These are phyloP conservation scores for Aaosphaeria arxii DNA, from an alignment of 2,329 filamentous ascomycete species.

Conservation along the genomic window DNA sequence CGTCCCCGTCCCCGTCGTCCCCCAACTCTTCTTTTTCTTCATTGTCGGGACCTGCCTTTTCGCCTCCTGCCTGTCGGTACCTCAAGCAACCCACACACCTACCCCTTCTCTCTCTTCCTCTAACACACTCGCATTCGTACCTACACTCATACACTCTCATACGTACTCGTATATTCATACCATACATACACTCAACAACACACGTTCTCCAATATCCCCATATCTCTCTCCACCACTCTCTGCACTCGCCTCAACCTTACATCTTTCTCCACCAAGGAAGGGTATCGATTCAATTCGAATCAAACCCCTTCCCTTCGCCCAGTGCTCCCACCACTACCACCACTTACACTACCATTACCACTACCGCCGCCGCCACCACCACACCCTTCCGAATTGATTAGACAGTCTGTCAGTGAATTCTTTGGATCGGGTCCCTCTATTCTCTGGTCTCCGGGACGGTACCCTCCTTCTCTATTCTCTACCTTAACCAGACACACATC, in stretches of 20 bases:
- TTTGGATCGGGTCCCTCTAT: no score
- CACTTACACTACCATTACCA: no score
- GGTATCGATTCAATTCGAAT: no score
- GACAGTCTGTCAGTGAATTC: no score
- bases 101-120: background rate
- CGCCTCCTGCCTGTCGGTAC: conserved; percentile 7
- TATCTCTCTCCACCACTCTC: conserved; percentile 7
- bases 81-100: conserved; percentile 2
- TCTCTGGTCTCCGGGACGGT: no score
- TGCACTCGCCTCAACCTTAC: background rate
- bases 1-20: background rate
- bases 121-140: background rate
- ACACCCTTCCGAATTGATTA: no score
- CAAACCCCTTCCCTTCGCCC: no score
- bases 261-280: no score
- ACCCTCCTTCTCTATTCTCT: no score
- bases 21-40: conserved; percentile 1
- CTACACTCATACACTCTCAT: background rate
- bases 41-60: conserved; percentile 4
- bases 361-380: no score
- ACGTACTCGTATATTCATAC: background rate
- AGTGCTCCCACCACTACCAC: no score
- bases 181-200: background rate
- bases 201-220: background rate
- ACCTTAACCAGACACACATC: no score